Base-by-base conservation (phyloP, 2,329 filamentous ascomycete genomes). In the Xylogone sp. region DNA sequence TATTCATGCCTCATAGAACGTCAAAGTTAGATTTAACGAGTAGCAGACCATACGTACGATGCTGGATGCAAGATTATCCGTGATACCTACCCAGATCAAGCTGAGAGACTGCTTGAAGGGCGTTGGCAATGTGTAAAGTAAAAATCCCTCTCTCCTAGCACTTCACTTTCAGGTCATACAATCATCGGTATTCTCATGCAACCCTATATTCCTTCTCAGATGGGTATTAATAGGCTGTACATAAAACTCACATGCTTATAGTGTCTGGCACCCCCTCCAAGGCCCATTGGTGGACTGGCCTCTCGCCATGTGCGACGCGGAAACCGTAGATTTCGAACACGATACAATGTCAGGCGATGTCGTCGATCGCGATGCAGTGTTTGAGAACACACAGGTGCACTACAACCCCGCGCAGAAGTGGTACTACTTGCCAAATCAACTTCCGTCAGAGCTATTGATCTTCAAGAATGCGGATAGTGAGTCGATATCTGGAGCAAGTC, bases 231-330 rank as follows among this genome's bases (percentile, higher is more conserved):
- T 12, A 10, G 9, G n/a, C 9, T 19, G 6, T 13, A 18, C 9
- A 29, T 18, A 13, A 20, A 16, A 16, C 13, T 39, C 34, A 7
- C 13, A 39, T 13, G 13, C 16, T 9, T 19, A 24, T 45, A 58
- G 54, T 47, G 45, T 52, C 19, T 58, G 56, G 56, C 56, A 56
- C 24, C 56, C 56, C 5, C 42, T 58, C 7, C 45, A 19, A 12
- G 53, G 56, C 2, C 56, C 56, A 22, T 20, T 54, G 1, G 24
- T 27, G 27, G 49, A 54, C 20, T 58, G 51, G 47, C 56, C 56
- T 12, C 34, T 58, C n/a, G 51, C 51, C 2, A 10, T 54, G n/a
- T 52, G 48, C 29, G 43, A 48, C 27, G 21, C 48, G 9, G 42
- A 29, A 21, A 48, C 51, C 1, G 42, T 58, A 10, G 49, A 58